Evolutionary conservation across 169 alveolate genomes (phyloP), one percentile per base, ranked within the genome.

Genomic region (Cryptosporidium tyzzeri): DNA sequence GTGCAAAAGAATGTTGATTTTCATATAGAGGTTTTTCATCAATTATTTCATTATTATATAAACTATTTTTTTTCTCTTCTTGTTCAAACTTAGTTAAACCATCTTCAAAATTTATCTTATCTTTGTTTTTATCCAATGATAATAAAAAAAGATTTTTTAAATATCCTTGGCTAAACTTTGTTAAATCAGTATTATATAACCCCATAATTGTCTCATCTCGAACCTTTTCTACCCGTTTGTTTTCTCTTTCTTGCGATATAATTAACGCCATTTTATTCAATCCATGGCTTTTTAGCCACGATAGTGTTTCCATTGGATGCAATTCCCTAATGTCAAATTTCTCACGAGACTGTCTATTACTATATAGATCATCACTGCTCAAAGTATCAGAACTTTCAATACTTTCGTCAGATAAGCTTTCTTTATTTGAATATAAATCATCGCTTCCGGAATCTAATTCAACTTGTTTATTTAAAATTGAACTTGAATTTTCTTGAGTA

Each of bases 251-350:
- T 80, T 41, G 45, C 14, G 89, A 41, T 45, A 65, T 80, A 26
- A 65, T 45, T 2, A 41, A 45, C 23, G 89, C 73, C 68, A 80
- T 44, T 48, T 59, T 80, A n/a, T 45, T 67, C 26, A 80, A 39
- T 14, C 89, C 89, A 23, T 80, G 89, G n/a, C 65, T 67, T 65
- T 45, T 80, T 44, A 80, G 23, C 89, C 89, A 80, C 29, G 89
- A 61, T 16, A 62, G 48, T 6, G 89, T 80, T 21, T 80, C 89
- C 89, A 80, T 80, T 44, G 89, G 75, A 14, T 80, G 69, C 26
- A 80, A 65, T 18, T 61, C 89, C 35, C 71, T 31, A 31, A 62
- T 41, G 16, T 59, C 68, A 44, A 65, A 62, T 39, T 65, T 62
- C 26, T 12, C 44, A 16, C 0, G 55, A 18, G 44, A 23, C 10